Conservation (phyloP, 2,329 filamentous ascomycete genomes). For the Trichoderma koningii region DNA sequence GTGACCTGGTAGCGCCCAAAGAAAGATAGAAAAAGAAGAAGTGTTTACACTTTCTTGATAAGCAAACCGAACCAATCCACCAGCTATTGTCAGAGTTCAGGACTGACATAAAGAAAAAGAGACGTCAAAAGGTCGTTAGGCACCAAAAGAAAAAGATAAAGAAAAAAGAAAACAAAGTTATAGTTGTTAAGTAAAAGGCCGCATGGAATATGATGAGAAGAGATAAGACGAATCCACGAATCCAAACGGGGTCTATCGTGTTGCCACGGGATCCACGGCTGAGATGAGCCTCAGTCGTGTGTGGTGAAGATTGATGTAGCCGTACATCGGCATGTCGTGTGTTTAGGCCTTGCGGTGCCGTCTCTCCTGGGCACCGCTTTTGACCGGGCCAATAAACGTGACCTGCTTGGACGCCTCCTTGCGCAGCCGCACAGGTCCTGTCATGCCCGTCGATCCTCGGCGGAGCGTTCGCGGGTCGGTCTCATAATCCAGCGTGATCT, state of each 20-base stretch:
- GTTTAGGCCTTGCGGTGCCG: slow-evolving; percentile 34
- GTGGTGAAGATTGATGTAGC: slow-evolving; percentile 4
- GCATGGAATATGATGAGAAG: slow-evolving; percentile 4
- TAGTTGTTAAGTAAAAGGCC: slow-evolving; percentile 15
- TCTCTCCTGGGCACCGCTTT: slow-evolving; percentile 43
- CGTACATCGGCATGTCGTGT: slow-evolving; percentile 14
- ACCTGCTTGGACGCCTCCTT: slow-evolving; percentile 60
- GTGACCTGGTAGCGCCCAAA: slow-evolving; percentile 18
- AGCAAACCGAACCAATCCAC: slow-evolving; percentile 13
- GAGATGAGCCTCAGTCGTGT: slow-evolving; percentile 15
- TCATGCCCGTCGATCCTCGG: slow-evolving; percentile 47
- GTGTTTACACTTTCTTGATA: slow-evolving; percentile 3
- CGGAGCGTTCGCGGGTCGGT: slow-evolving; percentile 50
- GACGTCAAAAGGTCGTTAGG: slow-evolving; percentile 16
- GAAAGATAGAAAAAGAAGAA: slow-evolving; percentile 16
- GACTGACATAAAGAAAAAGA: slow-evolving; percentile 1
- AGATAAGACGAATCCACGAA: slow-evolving; percentile 21
- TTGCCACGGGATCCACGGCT: slow-evolving; percentile 7
- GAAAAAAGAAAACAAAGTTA: slow-evolving; percentile 9
- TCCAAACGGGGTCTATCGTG: slow-evolving; percentile 26
- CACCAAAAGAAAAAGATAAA: neutral
- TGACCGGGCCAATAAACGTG: slow-evolving; percentile 56
- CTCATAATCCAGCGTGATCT: slow-evolving; percentile 63
- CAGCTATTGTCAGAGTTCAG: neutral
- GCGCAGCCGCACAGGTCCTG: slow-evolving; percentile 51